A percentile compares a stretch with the other conserved stretches of the same genome.
phyloP scores from a whole-genome alignment of 768 basidiomycete genomes.

The Agaricus blazei region DNA sequence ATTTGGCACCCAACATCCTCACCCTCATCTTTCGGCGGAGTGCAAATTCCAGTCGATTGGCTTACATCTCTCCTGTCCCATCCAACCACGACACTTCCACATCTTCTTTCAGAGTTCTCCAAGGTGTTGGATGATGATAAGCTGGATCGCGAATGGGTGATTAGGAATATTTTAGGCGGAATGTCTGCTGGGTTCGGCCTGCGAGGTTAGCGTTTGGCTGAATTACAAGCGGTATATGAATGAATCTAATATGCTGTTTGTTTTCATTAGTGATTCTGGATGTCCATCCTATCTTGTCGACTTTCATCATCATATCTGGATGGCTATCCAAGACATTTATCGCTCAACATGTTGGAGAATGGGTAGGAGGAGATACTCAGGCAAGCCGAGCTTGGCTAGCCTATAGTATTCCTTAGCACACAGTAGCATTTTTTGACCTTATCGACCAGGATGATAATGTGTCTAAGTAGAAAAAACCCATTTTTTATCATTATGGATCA shows the following conservation, averaged over 20 bases:
- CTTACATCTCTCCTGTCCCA: conserved; percentile 19
- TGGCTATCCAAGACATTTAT: conserved; percentile 69
- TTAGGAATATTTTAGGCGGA: conserved; percentile 78
- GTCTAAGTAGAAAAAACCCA: too few relatives aligned
- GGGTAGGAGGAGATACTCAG: conserved; percentile 58
- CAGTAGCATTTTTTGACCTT: too few relatives aligned
- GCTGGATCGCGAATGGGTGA: conserved; percentile 78
- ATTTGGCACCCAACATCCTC: conserved; percentile 62
- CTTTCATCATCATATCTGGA: conserved; percentile 66
- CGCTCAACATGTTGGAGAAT: conserved; percentile 54
- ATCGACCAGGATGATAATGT: too few relatives aligned
- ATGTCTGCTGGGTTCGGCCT: conserved; percentile 86
- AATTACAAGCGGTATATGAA: too few relatives aligned
- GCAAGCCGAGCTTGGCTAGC: conserved; percentile 71
- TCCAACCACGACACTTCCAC: conserved; percentile 20
- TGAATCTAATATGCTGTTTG: neutral
- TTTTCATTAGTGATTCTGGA: conserved; percentile 62
- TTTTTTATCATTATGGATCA: too few relatives aligned
- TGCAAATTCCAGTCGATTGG: conserved; percentile 22
- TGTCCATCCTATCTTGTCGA: conserved; percentile 68
- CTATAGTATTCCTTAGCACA: conserved; percentile 67
- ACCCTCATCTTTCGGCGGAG: conserved; percentile 14
- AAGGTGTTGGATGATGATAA: conserved; percentile 66
- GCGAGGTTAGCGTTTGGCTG: conserved; percentile 44
- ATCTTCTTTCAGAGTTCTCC: conserved; percentile 30